Evolutionary conservation across 495 filamentous ascomycete species (phyloP), one percentile per base, ranked within the genome.

Genomic region (Xylaria cubensis): DNA sequence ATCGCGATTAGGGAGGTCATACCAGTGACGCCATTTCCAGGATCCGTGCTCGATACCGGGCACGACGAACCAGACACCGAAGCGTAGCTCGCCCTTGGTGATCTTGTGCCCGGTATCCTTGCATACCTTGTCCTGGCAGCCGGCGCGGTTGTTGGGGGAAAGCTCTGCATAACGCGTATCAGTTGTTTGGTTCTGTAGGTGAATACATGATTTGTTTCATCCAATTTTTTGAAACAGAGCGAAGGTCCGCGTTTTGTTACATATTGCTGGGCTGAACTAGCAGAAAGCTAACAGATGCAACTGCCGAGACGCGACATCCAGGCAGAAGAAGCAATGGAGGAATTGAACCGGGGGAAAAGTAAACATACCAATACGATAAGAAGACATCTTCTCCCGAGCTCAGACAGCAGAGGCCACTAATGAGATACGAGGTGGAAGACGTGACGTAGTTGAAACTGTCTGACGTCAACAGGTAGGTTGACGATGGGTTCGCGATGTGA

Each of bases 11-110:
- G 42, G 34, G 50, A 42, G 15, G n/a, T 70, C 87, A 76, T 82
- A 95, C 94, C 94, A 97, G 79, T 97, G 94, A 70, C 89, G 87
- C 89, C 89, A 97, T 59, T 77, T 75, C 86, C 87, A 96, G 70
- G 82, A 80, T 12, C 75, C 83, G 63, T 80, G 74, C 0, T 82
- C 80, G 53, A 83, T 78, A 8, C 77, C 80, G 0, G 84, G 72
- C 34, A 87, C 83, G 15, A 87, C 84, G 58, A 96, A 84, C 85
- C 89, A 91, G 56, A 84, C 84, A 36, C 92, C 94, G 39, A 91
- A 84, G 17, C 94, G 91, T 8, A 97, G 78, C 66, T 91, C 88
- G 61, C 89, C 93, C 81, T 96, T 96, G 5, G 58, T n/a, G 75
- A 97, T 93, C 78, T 96, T 95, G 70, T 84, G 73, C 7, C 80